A percentile compares a stretch with the other conserved stretches of the same genome.
Conservation (phyloP, 2,329 filamentous ascomycete genomes). For the Penicillium palitans region DNA sequence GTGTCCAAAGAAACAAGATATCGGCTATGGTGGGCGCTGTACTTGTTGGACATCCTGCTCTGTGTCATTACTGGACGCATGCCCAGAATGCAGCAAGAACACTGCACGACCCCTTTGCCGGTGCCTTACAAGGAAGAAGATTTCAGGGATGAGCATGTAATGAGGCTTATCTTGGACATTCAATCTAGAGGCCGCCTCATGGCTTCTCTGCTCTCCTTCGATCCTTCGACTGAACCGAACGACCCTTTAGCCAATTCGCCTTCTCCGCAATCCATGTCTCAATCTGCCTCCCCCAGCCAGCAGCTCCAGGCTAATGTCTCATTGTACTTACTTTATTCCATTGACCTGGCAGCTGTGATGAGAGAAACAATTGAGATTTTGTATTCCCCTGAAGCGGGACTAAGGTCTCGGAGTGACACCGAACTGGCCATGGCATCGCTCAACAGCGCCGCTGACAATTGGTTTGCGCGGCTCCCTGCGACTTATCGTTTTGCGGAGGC, state of each 20-base stretch:
- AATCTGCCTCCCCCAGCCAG: background rate
- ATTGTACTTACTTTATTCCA: conserved; percentile 6
- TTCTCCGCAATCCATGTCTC: background rate
- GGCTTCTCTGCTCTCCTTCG: background rate
- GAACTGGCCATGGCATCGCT: conserved; percentile 5
- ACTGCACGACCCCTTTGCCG: conserved; percentile 8
- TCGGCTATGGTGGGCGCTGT: conserved; percentile 11
- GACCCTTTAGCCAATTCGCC: background rate
- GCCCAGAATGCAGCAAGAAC: conserved; percentile 2
- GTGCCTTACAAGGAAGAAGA: conserved; percentile 7
- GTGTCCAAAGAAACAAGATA: conserved; percentile 12
- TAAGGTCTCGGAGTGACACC: background rate
- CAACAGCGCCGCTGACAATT: conserved; percentile 5
- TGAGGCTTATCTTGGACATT: background rate
- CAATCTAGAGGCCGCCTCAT: background rate
- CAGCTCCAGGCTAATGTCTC: conserved; percentile 3
- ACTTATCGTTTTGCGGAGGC: background rate
- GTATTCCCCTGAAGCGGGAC: conserved; percentile 3
- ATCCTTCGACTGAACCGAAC: background rate
- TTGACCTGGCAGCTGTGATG: conserved; percentile 7
- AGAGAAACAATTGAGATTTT: conserved; percentile 5
- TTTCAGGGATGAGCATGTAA: conserved; percentile 3
- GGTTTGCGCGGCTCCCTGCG: conserved; percentile 3
- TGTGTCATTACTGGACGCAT: conserved; percentile 7
- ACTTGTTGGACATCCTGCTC: conserved; percentile 4